Evolutionary conservation across 129 eudicot genomes (phyloP), one percentile per base, ranked within the genome.

Genomic region (Kitagawia praeruptora): DNA sequence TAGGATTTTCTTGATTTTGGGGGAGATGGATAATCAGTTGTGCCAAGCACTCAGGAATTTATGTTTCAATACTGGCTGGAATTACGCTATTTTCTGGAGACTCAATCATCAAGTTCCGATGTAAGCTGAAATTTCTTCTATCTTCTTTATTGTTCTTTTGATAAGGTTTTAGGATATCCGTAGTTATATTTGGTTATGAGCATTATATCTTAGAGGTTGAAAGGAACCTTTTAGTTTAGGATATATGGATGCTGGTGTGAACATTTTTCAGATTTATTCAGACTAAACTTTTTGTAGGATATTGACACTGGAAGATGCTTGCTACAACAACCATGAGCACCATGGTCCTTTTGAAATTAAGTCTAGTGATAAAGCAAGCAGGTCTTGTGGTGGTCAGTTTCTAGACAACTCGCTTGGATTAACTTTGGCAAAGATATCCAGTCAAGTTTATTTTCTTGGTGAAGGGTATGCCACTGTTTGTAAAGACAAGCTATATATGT

Each of bases 11-110:
- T 77, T 49, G 76, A 34, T 49, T 58, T 67, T 84, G 84, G 80
- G 81, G 77, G 47, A 82, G 78, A 96, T 96, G 97, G 89, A 85
- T 82, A 85, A 90, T 87, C 91, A 83, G 81, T 85, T 96, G 87
- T 89, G 85, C 27, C 88, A 85, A 83, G 85, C 79, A 76, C 93
- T 96, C 74, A 87, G 90, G 91, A 82, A 82, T 75, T 78, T 96
- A 56, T 96, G 99, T 88, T 84, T 83, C 77, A 88, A 87, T 82
- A 83, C 86, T 85, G 89, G 81, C 51, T 96, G 99, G 99, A 85
- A 83, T 74, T 96, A 90, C 80, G 95, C 97, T 23, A 94, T 89
- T 75, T 92, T 90, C 71, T 96, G 99, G 99, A 89, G 86, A 86
- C 95, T 92, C 80, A 82, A 86, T 76, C 96, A 92, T 84, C 90